Evolutionary conservation across 164 flowering plant genomes (phyloP).

Genomic region (Echeveria elegans): DNA sequence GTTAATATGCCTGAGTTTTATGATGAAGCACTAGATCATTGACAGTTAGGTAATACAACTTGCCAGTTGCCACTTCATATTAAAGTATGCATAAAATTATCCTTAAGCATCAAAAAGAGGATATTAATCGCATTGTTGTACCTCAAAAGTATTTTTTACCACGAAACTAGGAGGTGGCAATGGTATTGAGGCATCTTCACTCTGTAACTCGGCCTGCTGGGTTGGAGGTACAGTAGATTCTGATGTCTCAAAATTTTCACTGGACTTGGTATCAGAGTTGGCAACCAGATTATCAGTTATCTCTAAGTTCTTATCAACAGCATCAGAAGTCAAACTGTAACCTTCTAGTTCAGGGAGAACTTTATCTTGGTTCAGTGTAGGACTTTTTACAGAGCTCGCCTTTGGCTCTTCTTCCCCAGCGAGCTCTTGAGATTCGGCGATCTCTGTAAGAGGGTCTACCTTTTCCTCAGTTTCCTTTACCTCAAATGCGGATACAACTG

Average conservation of each 20-base stretch:
- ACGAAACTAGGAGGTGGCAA: conserved; percentile 13
- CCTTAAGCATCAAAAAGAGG: neutral
- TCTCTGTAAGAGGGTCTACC: conserved; percentile 17
- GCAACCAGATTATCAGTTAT: conserved; percentile 20
- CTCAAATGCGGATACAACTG: conserved; percentile 12
- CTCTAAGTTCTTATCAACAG: conserved; percentile 15
- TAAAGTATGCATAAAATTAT: neutral
- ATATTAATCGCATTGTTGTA: conserved; percentile 13
- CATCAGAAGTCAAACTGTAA: conserved; percentile 16
- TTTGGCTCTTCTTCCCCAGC: conserved; percentile 15
- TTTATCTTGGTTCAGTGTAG: conserved; percentile 16
- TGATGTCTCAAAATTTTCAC: conserved; percentile 19
- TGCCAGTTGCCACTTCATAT: neutral
- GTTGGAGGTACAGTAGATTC: conserved; percentile 14
- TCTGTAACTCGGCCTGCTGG: conserved; percentile 14
- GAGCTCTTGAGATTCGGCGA: conserved; percentile 16
- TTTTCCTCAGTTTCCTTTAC: conserved; percentile 20
- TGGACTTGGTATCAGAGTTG: conserved; percentile 16
- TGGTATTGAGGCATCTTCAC: conserved; percentile 17
- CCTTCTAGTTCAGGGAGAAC: conserved; percentile 17
- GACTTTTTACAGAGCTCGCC: conserved; percentile 14
- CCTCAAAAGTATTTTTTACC: conserved; percentile 27
- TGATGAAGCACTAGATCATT: neutral
- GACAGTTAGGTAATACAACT: neutral
- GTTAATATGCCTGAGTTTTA: neutral